Percentiles rank a stretch among this genome's conserved stretches.
Conservation (phyloP, 805 yeast species). For the Candida krabiensis region DNA sequence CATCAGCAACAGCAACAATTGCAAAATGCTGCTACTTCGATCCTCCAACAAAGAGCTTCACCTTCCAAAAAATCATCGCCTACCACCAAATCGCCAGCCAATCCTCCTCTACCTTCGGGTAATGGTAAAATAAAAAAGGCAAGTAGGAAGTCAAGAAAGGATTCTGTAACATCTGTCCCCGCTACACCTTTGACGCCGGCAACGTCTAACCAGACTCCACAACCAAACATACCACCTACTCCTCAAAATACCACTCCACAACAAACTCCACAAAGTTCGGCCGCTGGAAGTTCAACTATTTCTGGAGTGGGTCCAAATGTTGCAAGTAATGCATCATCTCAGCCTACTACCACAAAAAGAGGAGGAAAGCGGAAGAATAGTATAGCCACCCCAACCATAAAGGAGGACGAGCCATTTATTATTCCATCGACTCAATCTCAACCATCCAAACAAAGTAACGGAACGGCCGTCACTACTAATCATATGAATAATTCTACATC, state of each 20-base stretch:
- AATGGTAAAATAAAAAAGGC: constrained; percentile 21
- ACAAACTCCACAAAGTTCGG: constrained; percentile 13
- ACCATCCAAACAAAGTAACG: constrained; percentile 1
- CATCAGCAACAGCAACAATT: constrained; percentile 16
- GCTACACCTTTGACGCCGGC: constrained; percentile 36
- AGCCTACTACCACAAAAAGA: constrained; percentile 17
- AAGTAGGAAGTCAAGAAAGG: constrained; percentile 26
- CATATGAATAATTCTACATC: constrained; percentile 4
- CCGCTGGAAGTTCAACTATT: not conserved
- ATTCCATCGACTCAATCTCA: constrained; percentile 5
- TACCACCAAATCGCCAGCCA: constrained; percentile 12
- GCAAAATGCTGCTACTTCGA: constrained; percentile 6
- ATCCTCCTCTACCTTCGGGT: constrained; percentile 9
- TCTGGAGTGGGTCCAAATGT: not conserved
- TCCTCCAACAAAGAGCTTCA: constrained; percentile 18
- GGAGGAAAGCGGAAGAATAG: constrained; percentile 21
- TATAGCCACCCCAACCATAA: constrained; percentile 28
- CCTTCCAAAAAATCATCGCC: constrained; percentile 21
- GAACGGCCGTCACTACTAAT: constrained; percentile 7
- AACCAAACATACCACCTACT: constrained; percentile 22
- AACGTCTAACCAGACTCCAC: constrained; percentile 30
- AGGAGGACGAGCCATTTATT: constrained; percentile 27
- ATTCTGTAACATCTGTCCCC: constrained; percentile 29
- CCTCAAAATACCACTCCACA: constrained; percentile 24
- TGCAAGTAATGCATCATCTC: constrained; percentile 1